A percentile compares a stretch with the other conserved stretches of the same genome.
These are phyloP conservation scores for Botrytis elliptica DNA, from an alignment of 2,329 filamentous ascomycete genomes.

Conservation along the genomic window DNA sequence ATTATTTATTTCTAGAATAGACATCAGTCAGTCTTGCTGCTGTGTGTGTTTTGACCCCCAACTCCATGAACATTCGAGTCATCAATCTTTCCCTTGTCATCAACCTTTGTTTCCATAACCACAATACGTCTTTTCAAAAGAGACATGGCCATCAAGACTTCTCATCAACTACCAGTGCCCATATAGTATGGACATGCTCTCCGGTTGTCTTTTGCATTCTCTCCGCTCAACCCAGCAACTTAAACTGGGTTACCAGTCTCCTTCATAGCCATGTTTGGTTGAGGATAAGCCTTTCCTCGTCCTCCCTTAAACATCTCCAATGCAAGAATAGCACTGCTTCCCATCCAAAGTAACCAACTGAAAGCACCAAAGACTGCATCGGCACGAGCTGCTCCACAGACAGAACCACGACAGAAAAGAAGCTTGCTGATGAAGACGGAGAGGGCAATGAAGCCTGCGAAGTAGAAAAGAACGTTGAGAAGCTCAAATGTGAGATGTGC, in stretches of 20 bases:
- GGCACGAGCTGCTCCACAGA: conserved; percentile 56
- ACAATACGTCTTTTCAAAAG: background rate
- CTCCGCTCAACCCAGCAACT: background rate
- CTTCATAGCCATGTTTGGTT: conserved; percentile 34
- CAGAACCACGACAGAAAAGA: conserved; percentile 55
- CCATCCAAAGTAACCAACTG: conserved; percentile 54
- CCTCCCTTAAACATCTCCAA: conserved; percentile 49
- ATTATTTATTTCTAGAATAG: conserved; percentile 14
- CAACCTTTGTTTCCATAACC: background rate
- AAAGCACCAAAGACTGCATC: conserved; percentile 55
- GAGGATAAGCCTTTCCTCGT: conserved; percentile 33
- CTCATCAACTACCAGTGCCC: background rate
- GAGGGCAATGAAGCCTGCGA: conserved; percentile 58
- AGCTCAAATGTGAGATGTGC: conserved; percentile 50
- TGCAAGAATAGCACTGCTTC: conserved; percentile 47
- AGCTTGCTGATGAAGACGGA: conserved; percentile 56
- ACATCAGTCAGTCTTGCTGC: conserved; percentile 17
- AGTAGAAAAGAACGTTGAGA: conserved; percentile 56
- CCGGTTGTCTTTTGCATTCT: background rate
- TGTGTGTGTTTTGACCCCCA: background rate
- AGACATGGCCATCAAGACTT: conserved; percentile 17
- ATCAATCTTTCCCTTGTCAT: background rate
- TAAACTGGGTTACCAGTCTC: conserved; percentile 28
- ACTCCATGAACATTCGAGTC: conserved; percentile 2
- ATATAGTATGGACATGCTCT: background rate